Conservation (phyloP, 345 rosid genomes). For the Toxicodendron radicans region DNA sequence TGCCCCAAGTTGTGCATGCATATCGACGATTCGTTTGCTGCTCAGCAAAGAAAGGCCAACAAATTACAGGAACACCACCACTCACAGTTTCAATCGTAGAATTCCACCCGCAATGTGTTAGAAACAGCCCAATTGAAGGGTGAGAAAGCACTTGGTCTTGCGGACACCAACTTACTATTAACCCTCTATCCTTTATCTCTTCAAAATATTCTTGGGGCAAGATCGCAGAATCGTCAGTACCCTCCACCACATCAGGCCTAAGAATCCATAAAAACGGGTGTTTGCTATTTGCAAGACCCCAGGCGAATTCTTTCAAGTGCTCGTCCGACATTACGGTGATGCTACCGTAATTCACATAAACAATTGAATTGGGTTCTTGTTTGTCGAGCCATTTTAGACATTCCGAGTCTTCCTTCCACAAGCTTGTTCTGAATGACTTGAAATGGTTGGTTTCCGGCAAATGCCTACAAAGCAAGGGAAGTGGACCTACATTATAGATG, state of each 20-base stretch:
- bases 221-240: not conserved
- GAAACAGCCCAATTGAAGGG: slow-evolving; percentile 20
- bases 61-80: slow-evolving; percentile 22
- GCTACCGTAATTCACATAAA: slow-evolving; percentile 36
- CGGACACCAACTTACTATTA: slow-evolving; percentile 24
- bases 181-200: slow-evolving; percentile 25
- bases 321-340: slow-evolving; percentile 20
- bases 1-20: slow-evolving; percentile 27
- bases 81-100: slow-evolving; percentile 20
- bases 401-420: slow-evolving; percentile 34
- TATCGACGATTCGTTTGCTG: slow-evolving; percentile 33
- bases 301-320: slow-evolving; percentile 23
- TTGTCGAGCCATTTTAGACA: slow-evolving; percentile 34
- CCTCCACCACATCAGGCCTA: slow-evolving; percentile 10
- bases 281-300: slow-evolving; percentile 22
- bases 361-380: slow-evolving; percentile 23
- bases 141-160: slow-evolving; percentile 30
- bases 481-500: slow-evolving; percentile 37
- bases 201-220: slow-evolving; percentile 19
- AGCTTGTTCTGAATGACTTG: slow-evolving; percentile 21
- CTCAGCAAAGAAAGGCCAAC: slow-evolving; percentile 36
- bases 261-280: slow-evolving; percentile 19
- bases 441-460: not conserved
- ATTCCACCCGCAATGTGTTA: slow-evolving; percentile 35
- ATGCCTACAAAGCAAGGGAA: slow-evolving; percentile 31